Percentiles rank a stretch among this genome's conserved stretches.
Conservation (phyloP, 2,329 filamentous ascomycete genomes). For the Orbilia oligospora region DNA sequence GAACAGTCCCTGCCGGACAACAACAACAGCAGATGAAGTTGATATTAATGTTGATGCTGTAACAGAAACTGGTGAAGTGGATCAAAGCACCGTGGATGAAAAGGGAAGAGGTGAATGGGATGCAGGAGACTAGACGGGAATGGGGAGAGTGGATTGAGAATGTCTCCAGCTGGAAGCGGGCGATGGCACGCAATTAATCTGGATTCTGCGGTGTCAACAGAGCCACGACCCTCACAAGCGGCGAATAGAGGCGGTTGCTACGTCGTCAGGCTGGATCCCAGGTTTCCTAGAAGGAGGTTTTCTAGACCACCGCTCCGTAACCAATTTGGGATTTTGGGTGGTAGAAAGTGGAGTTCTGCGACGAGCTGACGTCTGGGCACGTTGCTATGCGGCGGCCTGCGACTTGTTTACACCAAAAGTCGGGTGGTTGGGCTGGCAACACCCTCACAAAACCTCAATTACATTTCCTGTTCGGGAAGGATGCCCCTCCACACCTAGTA, state of each 20-base stretch:
- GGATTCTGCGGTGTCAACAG: slow-evolving; percentile 52
- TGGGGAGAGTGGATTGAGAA: slow-evolving; percentile 32
- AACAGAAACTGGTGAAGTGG: slow-evolving; percentile 9
- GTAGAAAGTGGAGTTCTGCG: slow-evolving; percentile 38
- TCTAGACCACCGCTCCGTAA: slow-evolving; percentile 2
- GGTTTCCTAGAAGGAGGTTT: slow-evolving; percentile 2
- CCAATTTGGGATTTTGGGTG: slow-evolving; percentile 7
- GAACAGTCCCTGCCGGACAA: slow-evolving; percentile 7
- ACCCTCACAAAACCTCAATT: slow-evolving; percentile 30
- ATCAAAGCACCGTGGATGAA: slow-evolving; percentile 3
- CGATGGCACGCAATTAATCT: slow-evolving; percentile 58
- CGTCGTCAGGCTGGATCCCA: slow-evolving; percentile 19
- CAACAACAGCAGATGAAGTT: slow-evolving; percentile 1
- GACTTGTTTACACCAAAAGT: slow-evolving; percentile 45
- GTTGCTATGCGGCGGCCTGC: slow-evolving; percentile 35
- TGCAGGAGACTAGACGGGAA: slow-evolving; percentile 42
- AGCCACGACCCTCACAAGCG: slow-evolving; percentile 18
- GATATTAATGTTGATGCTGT: slow-evolving; percentile 13
- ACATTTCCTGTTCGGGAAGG: slow-evolving; percentile 38
- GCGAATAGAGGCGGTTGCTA: slow-evolving; percentile 49
- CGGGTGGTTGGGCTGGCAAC: slow-evolving; percentile 58
- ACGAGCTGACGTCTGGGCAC: slow-evolving; percentile 26
- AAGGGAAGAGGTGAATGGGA: slow-evolving; percentile 33
- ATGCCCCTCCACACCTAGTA: slow-evolving; percentile 2
- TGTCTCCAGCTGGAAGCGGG: slow-evolving; percentile 37